A percentile compares a stretch with the other conserved stretches of the same genome.
phyloP scores from a whole-genome alignment of 2,329 filamentous ascomycete species.

The Ceratocystis smalleyi region DNA sequence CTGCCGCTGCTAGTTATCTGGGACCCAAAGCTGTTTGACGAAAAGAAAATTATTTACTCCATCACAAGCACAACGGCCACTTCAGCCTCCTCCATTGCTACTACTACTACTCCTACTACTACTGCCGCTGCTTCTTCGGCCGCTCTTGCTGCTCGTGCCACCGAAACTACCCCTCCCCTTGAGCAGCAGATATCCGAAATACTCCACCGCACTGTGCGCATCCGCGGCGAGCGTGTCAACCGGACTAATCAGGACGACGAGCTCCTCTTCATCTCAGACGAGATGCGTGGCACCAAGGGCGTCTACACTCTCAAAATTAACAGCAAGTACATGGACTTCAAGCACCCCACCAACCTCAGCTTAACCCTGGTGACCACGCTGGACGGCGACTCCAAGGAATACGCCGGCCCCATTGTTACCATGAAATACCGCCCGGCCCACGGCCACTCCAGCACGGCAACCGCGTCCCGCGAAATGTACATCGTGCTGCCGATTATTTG shows the following conservation, averaged over 20 bases:
- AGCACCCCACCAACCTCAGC: constrained; percentile 32
- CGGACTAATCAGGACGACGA: constrained; percentile 27
- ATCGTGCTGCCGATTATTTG: constrained; percentile 39
- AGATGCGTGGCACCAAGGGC: constrained; percentile 29
- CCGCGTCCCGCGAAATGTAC: constrained; percentile 30
- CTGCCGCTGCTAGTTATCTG: constrained; percentile 34
- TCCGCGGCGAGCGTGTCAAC: constrained; percentile 28
- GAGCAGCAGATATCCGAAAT: not conserved
- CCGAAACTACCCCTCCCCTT: not conserved
- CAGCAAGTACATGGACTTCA: constrained; percentile 25
- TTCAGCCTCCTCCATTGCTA: not conserved
- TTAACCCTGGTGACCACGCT: constrained; percentile 30
- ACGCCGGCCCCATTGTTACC: constrained; percentile 29
- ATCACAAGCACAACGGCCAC: constrained; percentile 5
- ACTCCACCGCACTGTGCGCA: constrained; percentile 15
- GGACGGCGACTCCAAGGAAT: constrained; percentile 26
- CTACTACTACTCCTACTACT: not conserved
- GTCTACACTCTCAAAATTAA: constrained; percentile 34
- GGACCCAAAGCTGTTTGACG: constrained; percentile 37
- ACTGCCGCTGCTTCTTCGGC: not conserved
- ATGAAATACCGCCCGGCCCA: constrained; percentile 23
- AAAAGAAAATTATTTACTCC: constrained; percentile 25
- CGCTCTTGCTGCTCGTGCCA: not conserved
- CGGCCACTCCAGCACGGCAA: constrained; percentile 22
- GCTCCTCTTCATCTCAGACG: constrained; percentile 25